These are phyloP conservation scores for Claviceps purpurea DNA, from an alignment of 2,329 filamentous ascomycete species.

Conservation along the genomic window DNA sequence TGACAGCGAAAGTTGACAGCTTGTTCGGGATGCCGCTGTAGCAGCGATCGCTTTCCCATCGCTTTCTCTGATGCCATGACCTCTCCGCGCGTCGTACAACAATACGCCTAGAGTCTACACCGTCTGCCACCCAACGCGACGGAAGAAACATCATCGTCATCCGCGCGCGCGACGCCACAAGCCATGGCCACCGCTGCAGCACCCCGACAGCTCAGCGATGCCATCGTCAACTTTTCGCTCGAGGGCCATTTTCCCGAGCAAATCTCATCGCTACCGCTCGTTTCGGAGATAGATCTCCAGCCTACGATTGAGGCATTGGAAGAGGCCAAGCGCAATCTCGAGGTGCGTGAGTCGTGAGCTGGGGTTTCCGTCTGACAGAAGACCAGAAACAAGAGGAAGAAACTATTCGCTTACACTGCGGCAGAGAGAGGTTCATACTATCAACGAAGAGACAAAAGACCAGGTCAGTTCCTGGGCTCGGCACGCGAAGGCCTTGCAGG, in stretches of 20 bases:
- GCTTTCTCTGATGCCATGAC: not conserved
- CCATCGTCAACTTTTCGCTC: slow-evolving; percentile 26
- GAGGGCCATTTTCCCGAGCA: slow-evolving; percentile 29
- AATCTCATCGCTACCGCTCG: slow-evolving; percentile 21
- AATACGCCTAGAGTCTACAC: not conserved
- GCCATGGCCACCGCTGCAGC: slow-evolving; percentile 20
- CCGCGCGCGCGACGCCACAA: not conserved
- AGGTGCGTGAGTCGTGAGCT: slow-evolving; percentile 19
- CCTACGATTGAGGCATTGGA: slow-evolving; percentile 26
- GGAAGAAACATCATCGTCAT: not conserved
- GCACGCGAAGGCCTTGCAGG: slow-evolving; percentile 72
- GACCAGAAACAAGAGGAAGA: not conserved
- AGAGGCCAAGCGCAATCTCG: slow-evolving; percentile 22
- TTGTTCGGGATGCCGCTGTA: not conserved
- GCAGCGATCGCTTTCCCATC: not conserved
- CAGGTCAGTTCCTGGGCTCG: slow-evolving; percentile 78
- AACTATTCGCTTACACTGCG: slow-evolving; percentile 1
- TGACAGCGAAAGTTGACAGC: slow-evolving; percentile 5
- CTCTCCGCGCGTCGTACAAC: not conserved
- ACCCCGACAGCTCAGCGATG: slow-evolving; percentile 23
- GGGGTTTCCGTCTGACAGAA: not conserved
- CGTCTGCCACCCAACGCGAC: not conserved
- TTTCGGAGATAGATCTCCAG: slow-evolving; percentile 24
- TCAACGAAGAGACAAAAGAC: slow-evolving; percentile 64
- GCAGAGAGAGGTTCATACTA: slow-evolving; percentile 51